phyloP scores from a whole-genome alignment of 371 early-diverging fungal genomes.

The Mucor indicus region DNA sequence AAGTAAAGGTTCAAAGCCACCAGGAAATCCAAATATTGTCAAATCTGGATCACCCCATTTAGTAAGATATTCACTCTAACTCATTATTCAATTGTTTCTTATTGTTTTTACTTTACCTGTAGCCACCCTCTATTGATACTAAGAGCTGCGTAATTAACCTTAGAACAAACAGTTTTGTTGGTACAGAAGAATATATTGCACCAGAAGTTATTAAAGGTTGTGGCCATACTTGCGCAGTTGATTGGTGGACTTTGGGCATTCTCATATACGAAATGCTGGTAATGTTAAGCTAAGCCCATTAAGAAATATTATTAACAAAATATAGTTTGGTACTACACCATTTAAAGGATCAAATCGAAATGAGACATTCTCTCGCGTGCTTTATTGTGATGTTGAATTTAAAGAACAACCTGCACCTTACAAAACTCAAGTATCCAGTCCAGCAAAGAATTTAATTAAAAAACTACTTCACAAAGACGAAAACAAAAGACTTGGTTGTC shows the following conservation, averaged over 20 bases:
- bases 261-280: constrained; percentile 96
- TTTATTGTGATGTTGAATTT: constrained; percentile 76
- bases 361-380: constrained; percentile 80
- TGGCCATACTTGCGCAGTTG: constrained; percentile 93
- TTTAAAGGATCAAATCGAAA: constrained; percentile 88
- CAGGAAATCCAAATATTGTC: constrained; percentile 71
- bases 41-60: constrained; percentile 50
- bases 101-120: background rate
- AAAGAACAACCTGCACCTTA: constrained; percentile 51
- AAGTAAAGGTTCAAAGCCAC: constrained; percentile 78
- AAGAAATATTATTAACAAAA: background rate
- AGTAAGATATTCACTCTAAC: constrained; percentile 28
- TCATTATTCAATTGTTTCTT: background rate
- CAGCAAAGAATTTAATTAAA: constrained; percentile 70
- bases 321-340: constrained; percentile 82
- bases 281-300: constrained; percentile 5
- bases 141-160: constrained; percentile 78
- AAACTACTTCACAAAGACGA: constrained; percentile 86
- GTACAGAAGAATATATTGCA: constrained; percentile 96
- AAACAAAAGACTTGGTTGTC: constrained; percentile 73
- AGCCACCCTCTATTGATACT: constrained; percentile 74
- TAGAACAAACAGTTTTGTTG: constrained; percentile 93
- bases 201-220: constrained; percentile 93
- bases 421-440: constrained; percentile 27
- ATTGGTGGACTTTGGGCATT: constrained; percentile 99